Conservation (phyloP, 2,329 filamentous ascomycete genomes). For the Penicillium verrucosum region DNA sequence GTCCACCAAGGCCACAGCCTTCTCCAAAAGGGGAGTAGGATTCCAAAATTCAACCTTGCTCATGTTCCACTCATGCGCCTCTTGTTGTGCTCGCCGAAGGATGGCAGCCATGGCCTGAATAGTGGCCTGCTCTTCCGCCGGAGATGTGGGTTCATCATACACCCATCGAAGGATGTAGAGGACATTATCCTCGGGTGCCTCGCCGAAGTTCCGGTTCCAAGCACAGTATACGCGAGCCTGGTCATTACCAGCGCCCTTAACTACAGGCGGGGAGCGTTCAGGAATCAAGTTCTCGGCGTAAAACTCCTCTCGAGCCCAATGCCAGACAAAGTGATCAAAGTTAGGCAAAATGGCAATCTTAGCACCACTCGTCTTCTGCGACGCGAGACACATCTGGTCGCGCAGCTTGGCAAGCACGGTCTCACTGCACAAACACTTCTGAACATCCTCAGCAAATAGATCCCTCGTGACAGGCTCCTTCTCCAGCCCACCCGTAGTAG, state of each 20-base stretch:
- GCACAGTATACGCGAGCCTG: constrained; percentile 38
- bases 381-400: constrained; percentile 53
- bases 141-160: constrained; percentile 39
- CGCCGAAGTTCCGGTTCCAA: constrained; percentile 43
- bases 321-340: constrained; percentile 67
- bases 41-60: constrained; percentile 79
- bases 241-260: constrained; percentile 68
- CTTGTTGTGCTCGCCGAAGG: constrained; percentile 62
- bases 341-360: constrained; percentile 68
- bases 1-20: constrained; percentile 41
- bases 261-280: constrained; percentile 46
- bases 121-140: constrained; percentile 47
- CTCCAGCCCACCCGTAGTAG: constrained; percentile 30
- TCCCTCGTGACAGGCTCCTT: constrained; percentile 23
- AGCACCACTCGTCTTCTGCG: constrained; percentile 39
- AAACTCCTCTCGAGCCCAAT: constrained; percentile 77
- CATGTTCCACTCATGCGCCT: constrained; percentile 71
- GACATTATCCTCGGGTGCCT: constrained; percentile 35
- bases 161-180: constrained; percentile 44
- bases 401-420: constrained; percentile 67
- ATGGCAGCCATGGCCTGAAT: constrained; percentile 60
- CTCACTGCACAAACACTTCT: constrained; percentile 51
- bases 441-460: constrained; percentile 35
- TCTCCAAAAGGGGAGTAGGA: constrained; percentile 56
- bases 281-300: constrained; percentile 64